Base-by-base conservation (phyloP, 73 alveolate species). In the Paramecium octaurelia region DNA sequence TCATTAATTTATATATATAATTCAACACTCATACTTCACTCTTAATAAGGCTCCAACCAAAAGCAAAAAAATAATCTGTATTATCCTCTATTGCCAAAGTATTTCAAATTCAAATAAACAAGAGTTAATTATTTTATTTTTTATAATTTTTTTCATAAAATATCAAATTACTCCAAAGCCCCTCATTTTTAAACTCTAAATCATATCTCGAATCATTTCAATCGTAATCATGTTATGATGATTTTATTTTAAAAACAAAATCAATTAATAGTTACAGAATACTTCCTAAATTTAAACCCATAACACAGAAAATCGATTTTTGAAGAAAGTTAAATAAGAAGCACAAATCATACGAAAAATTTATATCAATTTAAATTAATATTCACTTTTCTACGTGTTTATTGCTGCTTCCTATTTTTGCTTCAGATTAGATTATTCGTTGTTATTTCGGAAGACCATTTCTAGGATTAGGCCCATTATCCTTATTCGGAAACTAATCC, bases 391-490 rank as follows among this genome's bases (percentile, higher is more conserved):
- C 48, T 27, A 27, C 2, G n/a, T 64, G 44, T 64, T 64, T 64
- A 64, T 34, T 73, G 31, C 35, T 73, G 8, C 46, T 36, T 35
- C 87, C 34, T 34, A 12, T n/a, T 23, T 23, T 73, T 35, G 60
- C 68, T 20, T 80, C 91, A n/a, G 40, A 27, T 76, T 44, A 44
- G n/a, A 44, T 80, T 18, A 42, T 80, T 80, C 75, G 43, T 23
- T 80, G 9, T 31, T 14, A 21, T 44, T 46, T 68, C 2, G 92
- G 94, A 44, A 89, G 76, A 6, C 92, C 94, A 89, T 89, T 71
- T 71, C 94, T 71, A 23, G 94, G 73, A 73, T 89, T 89, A 16
- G 76, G 85, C 2, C 92, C 94, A 89, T 83, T 89, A 34, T 71
- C 92, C 20, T 89, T 89, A 27, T 89, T 89, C 40, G 94, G 92